Base-by-base conservation (phyloP, 345 rosid genomes). In the Alliaria petiolata region DNA sequence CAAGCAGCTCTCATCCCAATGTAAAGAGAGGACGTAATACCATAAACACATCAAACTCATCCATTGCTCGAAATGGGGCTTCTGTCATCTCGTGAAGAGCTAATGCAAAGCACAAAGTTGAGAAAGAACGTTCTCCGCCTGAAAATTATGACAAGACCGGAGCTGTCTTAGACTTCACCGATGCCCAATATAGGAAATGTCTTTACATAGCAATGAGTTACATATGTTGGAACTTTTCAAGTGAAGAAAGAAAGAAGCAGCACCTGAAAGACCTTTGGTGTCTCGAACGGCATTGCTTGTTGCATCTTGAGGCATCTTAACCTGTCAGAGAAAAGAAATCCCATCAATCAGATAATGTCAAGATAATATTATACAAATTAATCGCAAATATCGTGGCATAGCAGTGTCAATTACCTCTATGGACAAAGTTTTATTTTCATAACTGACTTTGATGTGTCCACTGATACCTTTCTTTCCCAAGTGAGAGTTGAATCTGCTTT, bases 41-140 rank as follows among this genome's bases (percentile, higher is more conserved):
- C 99, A 95, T 95, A 72, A 95, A 95, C 42, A 95, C 97, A 79
- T 95, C 97, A 81, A 95, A 95, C 79, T 95, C 99, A 51, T 91
- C 99, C 99, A 95, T 95, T 1, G 97, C 99, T 77, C 98, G 87
- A 67, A 95, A 95, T 66, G 99, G 96, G 16, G 96, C 83, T 76
- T 91, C 99, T 6, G 92, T 88, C 96, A 91, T 89, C 66, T 82
- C 82, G 77, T 95, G 99, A 74, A 95, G 96, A 63, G 96, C 91
- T 65, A 95, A 76, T 2, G 96, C 89, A 83, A 95, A 95, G 83
- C 97, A 95, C 71, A 95, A 68, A 14, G 99, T 95, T 31, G 97
- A 95, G 79, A 95, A 91, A 55, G 99, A 91, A 53, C 99, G 97
- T 70, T 95, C 99, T 26, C 97, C 99, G 42, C 99, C 99, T 95